Evolutionary conservation across 176 grass and related monocot species (phyloP), one percentile per base, ranked within the genome.

Genomic region (Alopecurus myosuroides): DNA sequence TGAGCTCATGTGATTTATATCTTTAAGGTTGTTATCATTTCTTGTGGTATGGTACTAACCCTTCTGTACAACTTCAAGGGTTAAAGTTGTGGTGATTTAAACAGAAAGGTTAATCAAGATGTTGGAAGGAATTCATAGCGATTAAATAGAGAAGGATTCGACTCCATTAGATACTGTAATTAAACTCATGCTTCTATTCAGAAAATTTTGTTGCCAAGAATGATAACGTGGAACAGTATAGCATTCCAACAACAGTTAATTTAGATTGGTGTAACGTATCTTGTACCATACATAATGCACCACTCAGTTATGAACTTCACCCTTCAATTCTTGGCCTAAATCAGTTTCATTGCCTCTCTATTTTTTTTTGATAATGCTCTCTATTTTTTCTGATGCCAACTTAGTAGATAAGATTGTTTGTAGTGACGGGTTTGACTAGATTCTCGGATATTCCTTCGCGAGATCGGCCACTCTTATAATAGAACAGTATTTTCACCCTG

Each of bases 21-120:
- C 42, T 28, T 66, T 68, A 19, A 10, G 4, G 0, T 20, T 86
- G 28, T 28, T 20, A 4, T 29, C 5, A 68, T 70, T 19, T 29
- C 77, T 23, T 2, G 11, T 62, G 19, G 14, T 33, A 23, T 42
- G 72, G 63, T 53, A 53, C 22, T 86, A 85, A 90, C 35, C 1
- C 35, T 64, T 55, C 12, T 82, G 22, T 48, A 30, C 26, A 74
- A 66, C n/a, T 74, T n/a, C 45, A 86, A 84, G 88, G 88, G 83
- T 46, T 90, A 84, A 86, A 58, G 29, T 29, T 58, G 20, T 6
- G 20, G 69, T 20, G 33, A 20, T 44, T 33, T 33, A 45, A 13
- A 12, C 14, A 53, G 55, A 17, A 62, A 36, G 2, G 23, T 76
- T 85, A 30, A 8, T 76, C 4, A 6, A 81, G 70, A 75, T 40